These are phyloP conservation scores for Plasmodium sp. DNA, from an alignment of 169 alveolate genomes.

Conservation along the genomic window DNA sequence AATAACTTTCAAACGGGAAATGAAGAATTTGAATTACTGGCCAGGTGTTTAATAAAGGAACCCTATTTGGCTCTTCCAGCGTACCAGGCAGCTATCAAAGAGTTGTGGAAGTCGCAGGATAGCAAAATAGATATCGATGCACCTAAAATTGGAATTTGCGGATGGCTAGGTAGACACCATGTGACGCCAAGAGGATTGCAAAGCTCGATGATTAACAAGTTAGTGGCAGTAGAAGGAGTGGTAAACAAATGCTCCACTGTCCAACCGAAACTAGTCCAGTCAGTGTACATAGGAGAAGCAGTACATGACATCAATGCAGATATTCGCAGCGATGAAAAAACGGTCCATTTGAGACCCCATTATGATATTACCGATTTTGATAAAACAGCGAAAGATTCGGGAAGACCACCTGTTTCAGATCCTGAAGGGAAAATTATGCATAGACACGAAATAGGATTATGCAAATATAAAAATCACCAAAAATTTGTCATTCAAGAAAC, in stretches of 20 bases:
- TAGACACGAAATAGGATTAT: constrained; percentile 94
- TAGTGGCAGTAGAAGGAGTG: constrained; percentile 97
- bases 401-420: constrained; percentile 83
- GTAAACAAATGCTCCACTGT: constrained; percentile 95
- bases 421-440: constrained; percentile 83
- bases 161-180: constrained; percentile 96
- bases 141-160: constrained; percentile 93
- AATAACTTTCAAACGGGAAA: constrained; percentile 77
- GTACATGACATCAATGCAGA: constrained; percentile 88
- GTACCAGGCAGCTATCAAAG: constrained; percentile 88
- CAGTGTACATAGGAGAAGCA: constrained; percentile 94
- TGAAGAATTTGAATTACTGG: constrained; percentile 78
- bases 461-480: constrained; percentile 94
- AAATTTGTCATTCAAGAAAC: constrained; percentile 95
- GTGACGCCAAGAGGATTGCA: constrained; percentile 98
- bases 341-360: constrained; percentile 87
- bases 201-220: constrained; percentile 91
- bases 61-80: constrained; percentile 89
- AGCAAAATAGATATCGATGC: constrained; percentile 75
- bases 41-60: constrained; percentile 77
- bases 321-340: constrained; percentile 82
- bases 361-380: constrained; percentile 84
- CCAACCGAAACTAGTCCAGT: constrained; percentile 91
- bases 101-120: constrained; percentile 84
- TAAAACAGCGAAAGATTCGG: constrained; percentile 78